Conservation (phyloP, 768 basidiomycete genomes). For the Aureoboletus auriporus region DNA sequence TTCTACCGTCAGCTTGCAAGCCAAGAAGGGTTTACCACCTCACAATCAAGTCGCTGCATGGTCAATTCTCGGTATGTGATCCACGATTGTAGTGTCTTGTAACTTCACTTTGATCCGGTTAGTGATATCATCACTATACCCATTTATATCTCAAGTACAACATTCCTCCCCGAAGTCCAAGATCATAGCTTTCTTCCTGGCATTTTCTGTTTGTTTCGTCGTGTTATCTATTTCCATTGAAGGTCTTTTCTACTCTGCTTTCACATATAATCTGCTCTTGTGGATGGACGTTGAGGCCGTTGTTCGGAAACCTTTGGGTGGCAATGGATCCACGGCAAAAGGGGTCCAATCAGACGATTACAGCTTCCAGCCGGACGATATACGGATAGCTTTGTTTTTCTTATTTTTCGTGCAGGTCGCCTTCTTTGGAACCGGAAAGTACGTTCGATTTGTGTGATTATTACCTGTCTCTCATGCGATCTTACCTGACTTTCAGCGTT, state of each 20-base stretch:
- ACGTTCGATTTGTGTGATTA: constrained; percentile 25
- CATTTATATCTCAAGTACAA: constrained; percentile 39
- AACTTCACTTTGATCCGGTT: constrained; percentile 26
- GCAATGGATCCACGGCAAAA: constrained; percentile 3
- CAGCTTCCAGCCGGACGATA: constrained; percentile 54
- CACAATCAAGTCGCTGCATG: constrained; percentile 62
- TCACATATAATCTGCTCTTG: constrained; percentile 52
- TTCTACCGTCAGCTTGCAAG: constrained; percentile 58
- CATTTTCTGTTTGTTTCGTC: constrained; percentile 72
- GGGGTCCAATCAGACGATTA: constrained; percentile 23
- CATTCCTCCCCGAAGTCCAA: constrained; percentile 44
- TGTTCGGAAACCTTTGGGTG: constrained; percentile 7
- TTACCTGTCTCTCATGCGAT: background rate
- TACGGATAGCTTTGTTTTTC: constrained; percentile 77
- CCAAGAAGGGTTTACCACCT: constrained; percentile 61
- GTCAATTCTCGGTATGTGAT: constrained; percentile 54
- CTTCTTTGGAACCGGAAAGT: constrained; percentile 86
- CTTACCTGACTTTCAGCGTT: constrained; percentile 41
- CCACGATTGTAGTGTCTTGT: background rate
- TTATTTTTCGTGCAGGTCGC: constrained; percentile 84
- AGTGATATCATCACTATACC: constrained; percentile 51
- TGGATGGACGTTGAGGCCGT: constrained; percentile 67
- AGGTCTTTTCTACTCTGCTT: constrained; percentile 74
- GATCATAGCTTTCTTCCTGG: constrained; percentile 61
- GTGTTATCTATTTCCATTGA: constrained; percentile 81